Evolutionary conservation across 352 stramenopile species (phyloP).

Genomic region (Globisporangium carolinianum): DNA sequence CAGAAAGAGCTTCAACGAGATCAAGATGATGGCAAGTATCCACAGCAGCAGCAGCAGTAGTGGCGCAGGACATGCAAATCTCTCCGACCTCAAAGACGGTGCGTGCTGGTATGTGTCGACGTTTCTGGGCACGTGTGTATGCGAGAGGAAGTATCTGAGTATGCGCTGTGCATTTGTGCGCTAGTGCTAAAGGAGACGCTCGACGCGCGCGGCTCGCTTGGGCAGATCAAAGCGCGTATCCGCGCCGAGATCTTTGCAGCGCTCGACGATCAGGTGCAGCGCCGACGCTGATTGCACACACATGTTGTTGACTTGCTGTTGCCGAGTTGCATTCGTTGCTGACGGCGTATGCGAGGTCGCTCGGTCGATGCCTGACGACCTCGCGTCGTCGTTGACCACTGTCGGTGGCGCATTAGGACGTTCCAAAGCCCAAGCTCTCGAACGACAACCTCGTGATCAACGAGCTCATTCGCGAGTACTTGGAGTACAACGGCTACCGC

Average conservation of each 20-base stretch:
- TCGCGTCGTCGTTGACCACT: not conserved
- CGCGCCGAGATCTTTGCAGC: constrained; percentile 81
- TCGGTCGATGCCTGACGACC: too few relatives aligned
- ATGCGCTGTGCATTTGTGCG: not conserved
- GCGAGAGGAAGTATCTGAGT: not conserved
- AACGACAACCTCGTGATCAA: constrained; percentile 94
- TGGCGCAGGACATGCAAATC: constrained; percentile 16
- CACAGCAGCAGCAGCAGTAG: not conserved
- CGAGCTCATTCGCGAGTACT: constrained; percentile 91
- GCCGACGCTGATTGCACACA: not conserved
- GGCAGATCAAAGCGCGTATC: constrained; percentile 81
- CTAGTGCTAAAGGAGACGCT: constrained; percentile 81
- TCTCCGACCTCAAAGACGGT: constrained; percentile 65
- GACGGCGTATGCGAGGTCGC: too few relatives aligned
- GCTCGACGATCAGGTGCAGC: constrained; percentile 62
- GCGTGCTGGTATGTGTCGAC: not conserved
- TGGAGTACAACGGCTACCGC: constrained; percentile 92
- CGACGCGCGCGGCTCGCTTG: constrained; percentile 60
- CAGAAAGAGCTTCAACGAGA: not conserved
- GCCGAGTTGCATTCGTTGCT: too few relatives aligned
- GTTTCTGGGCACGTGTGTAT: not conserved
- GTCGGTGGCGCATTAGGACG: constrained; percentile 8
- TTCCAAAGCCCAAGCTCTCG: constrained; percentile 71
- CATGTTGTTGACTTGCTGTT: not conserved
- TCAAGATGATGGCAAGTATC: constrained; percentile 4